These are phyloP conservation scores for Malassezia obtusa DNA, from an alignment of 1,284 basidiomycete species.

Conservation along the genomic window DNA sequence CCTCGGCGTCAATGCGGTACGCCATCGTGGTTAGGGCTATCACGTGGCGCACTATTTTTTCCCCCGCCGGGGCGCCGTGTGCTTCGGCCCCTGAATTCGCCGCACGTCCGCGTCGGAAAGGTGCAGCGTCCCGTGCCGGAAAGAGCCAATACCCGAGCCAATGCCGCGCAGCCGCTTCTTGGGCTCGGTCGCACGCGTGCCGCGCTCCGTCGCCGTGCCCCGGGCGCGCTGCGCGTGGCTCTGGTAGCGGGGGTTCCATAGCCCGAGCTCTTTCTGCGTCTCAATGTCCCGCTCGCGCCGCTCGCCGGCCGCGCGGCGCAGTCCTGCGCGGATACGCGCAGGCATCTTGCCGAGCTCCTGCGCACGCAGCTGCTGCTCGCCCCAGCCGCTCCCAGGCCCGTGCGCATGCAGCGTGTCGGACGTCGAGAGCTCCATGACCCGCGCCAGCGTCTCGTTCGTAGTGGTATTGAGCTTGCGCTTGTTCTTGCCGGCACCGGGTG, in stretches of 20 bases:
- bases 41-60: neutral
- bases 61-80: neutral
- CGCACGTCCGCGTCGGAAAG: constrained; percentile 29
- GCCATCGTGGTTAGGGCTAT: constrained; percentile 14
- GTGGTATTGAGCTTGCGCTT: constrained; percentile 25
- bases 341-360: constrained; percentile 36
- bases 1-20: constrained; percentile 16
- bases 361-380: constrained; percentile 28
- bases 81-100: constrained; percentile 17
- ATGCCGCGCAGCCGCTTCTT: constrained; percentile 31
- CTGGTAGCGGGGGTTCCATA: constrained; percentile 30
- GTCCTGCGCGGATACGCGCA: constrained; percentile 28
- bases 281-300: constrained; percentile 37
- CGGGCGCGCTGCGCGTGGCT: constrained; percentile 25
- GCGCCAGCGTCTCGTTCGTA: constrained; percentile 36
- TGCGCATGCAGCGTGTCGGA: constrained; percentile 1
- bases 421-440: constrained; percentile 31
- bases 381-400: constrained; percentile 26
- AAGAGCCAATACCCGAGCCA: constrained; percentile 42
- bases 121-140: constrained; percentile 32
- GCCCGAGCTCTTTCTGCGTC: constrained; percentile 39
- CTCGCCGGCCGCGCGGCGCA: constrained; percentile 34
- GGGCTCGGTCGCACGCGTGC: constrained; percentile 21
- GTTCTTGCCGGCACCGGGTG: constrained; percentile 25
- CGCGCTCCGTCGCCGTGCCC: constrained; percentile 29